Conservation (phyloP, 2,329 filamentous ascomycete genomes). For the Orbilia oligospora region DNA sequence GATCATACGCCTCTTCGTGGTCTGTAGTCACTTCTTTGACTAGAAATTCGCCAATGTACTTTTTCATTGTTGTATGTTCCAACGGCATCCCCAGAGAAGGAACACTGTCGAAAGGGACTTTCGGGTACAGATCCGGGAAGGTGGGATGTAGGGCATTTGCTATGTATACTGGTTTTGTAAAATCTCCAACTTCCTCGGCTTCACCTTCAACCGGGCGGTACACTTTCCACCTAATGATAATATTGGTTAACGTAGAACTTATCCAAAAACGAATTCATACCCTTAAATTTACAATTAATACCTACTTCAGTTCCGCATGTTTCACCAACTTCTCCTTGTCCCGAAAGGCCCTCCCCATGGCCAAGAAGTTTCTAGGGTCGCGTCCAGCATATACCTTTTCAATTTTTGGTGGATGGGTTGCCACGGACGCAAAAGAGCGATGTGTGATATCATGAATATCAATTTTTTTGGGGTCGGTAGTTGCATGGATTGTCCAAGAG, state of each 20-base stretch:
- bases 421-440: no score
- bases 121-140: conserved; percentile 14
- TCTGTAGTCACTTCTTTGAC: conserved; percentile 22
- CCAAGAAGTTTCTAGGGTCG: background rate
- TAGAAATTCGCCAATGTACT: conserved; percentile 26
- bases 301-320: background rate
- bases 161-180: background rate
- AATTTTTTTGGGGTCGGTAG: conserved; percentile 14
- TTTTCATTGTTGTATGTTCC: background rate
- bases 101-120: background rate
- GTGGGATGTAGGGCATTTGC: conserved; percentile 27
- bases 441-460: conserved; percentile 6
- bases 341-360: background rate
- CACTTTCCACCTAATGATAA: conserved; percentile 31
- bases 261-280: background rate
- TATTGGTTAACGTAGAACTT: background rate
- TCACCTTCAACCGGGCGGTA: conserved; percentile 30
- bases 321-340: background rate
- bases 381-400: background rate
- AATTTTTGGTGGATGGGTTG: conserved; percentile 18
- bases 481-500: conserved; percentile 30
- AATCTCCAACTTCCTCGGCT: background rate
- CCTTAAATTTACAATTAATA: background rate
- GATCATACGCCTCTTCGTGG: background rate
- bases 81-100: background rate